These are phyloP conservation scores for Citrus glauca DNA, from an alignment of 345 rosid species.

Conservation along the genomic window DNA sequence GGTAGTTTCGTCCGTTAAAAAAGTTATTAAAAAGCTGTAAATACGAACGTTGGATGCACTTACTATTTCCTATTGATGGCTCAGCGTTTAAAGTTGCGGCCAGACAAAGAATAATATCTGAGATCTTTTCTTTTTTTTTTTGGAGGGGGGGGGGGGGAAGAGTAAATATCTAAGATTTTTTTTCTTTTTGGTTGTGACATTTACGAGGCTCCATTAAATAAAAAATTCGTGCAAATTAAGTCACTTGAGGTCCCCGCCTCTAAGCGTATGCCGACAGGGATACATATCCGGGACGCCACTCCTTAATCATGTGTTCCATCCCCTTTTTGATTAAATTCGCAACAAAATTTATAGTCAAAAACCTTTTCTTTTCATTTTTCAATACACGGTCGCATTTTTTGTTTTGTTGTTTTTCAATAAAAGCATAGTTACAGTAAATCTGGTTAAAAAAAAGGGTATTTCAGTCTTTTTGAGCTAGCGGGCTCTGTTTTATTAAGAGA, in stretches of 20 bases:
- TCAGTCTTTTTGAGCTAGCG: not conserved
- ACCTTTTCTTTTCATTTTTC: not conserved
- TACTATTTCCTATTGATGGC: not conserved
- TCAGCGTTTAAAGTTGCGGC: not conserved
- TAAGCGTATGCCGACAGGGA: not conserved
- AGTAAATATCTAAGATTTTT: too few relatives aligned
- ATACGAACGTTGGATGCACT: constrained; percentile 12
- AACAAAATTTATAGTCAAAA: not conserved
- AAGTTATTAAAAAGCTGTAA: not conserved
- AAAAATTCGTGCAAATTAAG: not conserved
- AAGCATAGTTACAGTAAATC: not conserved
- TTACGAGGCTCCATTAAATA: not conserved
- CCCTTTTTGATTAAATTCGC: too few relatives aligned
- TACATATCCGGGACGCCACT: not conserved
- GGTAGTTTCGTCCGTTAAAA: not conserved
- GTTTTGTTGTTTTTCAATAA: too few relatives aligned
- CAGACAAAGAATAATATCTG: not conserved
- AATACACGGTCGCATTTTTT: too few relatives aligned
- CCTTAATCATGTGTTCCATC: not conserved
- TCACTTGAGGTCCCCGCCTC: not conserved
- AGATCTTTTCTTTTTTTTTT: not conserved
- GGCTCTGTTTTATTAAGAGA: not conserved
- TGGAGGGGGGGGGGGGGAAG: too few relatives aligned
- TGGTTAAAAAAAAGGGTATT: not conserved
- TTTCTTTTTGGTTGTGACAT: not conserved